phyloP scores from a whole-genome alignment of 768 basidiomycete species.

The Thelephora aurantiotincta region DNA sequence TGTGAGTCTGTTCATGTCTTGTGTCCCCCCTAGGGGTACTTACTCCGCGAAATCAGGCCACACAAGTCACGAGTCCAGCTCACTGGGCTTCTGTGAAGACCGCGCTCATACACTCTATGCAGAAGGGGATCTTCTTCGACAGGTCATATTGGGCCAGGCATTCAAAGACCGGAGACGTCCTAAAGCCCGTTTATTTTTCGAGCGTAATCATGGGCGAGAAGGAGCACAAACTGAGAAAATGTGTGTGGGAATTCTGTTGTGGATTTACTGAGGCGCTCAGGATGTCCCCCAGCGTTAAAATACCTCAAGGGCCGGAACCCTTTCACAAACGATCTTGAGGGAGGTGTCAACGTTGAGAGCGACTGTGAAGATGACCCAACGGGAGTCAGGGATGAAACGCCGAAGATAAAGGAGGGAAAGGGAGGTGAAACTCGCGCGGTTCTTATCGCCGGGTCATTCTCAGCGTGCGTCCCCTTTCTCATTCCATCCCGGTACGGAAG shows the following conservation, averaged over 20 bases:
- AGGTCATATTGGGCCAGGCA: background rate
- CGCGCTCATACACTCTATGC: background rate
- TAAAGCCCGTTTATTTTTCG: constrained; percentile 3
- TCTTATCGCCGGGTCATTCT: too few species aligned
- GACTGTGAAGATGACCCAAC: constrained; percentile 3
- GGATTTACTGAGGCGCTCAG: constrained; percentile 5
- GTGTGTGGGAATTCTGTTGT: constrained; percentile 6
- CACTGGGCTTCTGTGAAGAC: background rate
- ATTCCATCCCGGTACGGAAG: too few species aligned
- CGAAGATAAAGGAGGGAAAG: constrained; percentile 4
- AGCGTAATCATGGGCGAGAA: constrained; percentile 2
- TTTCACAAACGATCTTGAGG: constrained; percentile 1
- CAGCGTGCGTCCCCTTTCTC: too few species aligned
- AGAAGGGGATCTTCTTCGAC: background rate
- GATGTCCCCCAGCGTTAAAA: constrained; percentile 5
- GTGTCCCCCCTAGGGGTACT: too few species aligned
- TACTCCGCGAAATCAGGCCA: too few species aligned
- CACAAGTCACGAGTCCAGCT: too few species aligned
- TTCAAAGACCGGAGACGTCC: too few species aligned
- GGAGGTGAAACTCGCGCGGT: background rate
- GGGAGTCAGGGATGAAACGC: constrained; percentile 6
- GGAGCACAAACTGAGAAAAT: constrained; percentile 1
- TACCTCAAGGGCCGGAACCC: constrained; percentile 5
- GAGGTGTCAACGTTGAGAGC: constrained; percentile 2
- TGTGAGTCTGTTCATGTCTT: too few species aligned